phyloP scores from a whole-genome alignment of 106 monocot species.

The Dactylorhiza incarnata region DNA sequence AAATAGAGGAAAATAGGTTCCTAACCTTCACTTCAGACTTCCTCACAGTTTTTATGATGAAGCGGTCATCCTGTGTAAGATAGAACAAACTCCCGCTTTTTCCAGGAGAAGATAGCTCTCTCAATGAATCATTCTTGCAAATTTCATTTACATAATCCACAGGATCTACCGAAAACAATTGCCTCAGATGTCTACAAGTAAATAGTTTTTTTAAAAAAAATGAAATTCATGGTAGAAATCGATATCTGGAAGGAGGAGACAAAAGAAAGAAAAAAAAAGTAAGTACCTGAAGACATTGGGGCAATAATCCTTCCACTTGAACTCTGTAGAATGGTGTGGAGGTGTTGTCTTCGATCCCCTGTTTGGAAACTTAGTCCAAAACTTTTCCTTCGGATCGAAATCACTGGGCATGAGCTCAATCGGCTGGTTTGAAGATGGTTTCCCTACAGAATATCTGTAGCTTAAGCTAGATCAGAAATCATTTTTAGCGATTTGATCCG shows the following conservation, averaged over 20 bases:
- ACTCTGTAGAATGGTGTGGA: conserved; percentile 46
- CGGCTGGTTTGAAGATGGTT: conserved; percentile 18
- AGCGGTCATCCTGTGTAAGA: conserved; percentile 36
- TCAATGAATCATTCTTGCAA: conserved; percentile 31
- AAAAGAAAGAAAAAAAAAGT: conserved; percentile 4
- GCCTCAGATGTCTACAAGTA: conserved; percentile 23
- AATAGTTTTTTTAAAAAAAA: neutral
- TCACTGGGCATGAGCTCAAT: conserved; percentile 22
- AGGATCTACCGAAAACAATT: conserved; percentile 33
- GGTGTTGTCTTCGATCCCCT: conserved; percentile 59
- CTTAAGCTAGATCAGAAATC: neutral
- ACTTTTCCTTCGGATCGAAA: conserved; percentile 55
- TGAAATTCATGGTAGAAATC: neutral
- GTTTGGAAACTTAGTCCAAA: conserved; percentile 56
- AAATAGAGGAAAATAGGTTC: neutral
- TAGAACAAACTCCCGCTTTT: conserved; percentile 48
- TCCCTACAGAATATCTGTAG: conserved; percentile 49
- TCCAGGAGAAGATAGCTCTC: conserved; percentile 40
- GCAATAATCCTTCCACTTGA: conserved; percentile 70
- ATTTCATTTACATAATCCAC: conserved; percentile 35
- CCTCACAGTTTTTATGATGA: conserved; percentile 43
- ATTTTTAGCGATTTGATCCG: neutral
- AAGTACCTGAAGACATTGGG: conserved; percentile 58
- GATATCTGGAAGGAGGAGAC: neutral
- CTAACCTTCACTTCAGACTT: conserved; percentile 45